Conservation (phyloP, 73 alveolate genomes). For the Uronychia binucleata region DNA sequence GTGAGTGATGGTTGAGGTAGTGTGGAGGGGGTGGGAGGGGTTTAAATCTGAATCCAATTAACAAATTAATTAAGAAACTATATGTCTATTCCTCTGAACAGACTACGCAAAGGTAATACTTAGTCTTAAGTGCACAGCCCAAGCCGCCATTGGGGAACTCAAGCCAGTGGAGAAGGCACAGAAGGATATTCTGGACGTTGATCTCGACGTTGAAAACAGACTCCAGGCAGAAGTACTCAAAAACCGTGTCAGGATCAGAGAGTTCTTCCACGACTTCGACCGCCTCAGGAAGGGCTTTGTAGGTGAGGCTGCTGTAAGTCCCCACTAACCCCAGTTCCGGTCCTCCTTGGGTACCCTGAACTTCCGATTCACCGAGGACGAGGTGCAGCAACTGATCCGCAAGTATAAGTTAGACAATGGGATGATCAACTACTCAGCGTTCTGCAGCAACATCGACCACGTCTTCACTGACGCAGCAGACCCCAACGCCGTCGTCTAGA, state of each 20-base stretch:
- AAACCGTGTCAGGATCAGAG: conserved; percentile 83
- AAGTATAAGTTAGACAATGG: conserved; percentile 65
- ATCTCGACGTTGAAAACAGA: conserved; percentile 59
- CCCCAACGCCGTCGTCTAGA: conserved; percentile 44
- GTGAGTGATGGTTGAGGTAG: no score
- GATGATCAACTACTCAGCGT: conserved; percentile 63
- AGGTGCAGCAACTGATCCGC: conserved; percentile 57
- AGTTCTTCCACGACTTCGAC: conserved; percentile 91
- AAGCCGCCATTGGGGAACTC: background rate
- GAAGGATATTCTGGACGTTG: conserved; percentile 32
- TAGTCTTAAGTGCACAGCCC: no score
- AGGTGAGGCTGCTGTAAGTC: conserved; percentile 82
- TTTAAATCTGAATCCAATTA: no score
- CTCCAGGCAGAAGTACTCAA: conserved; percentile 74
- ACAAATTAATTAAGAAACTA: no score
- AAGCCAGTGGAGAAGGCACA: background rate
- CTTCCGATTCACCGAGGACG: conserved; percentile 67
- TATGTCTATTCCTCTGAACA: no score
- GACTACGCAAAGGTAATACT: no score
- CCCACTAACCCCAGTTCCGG: conserved; percentile 54
- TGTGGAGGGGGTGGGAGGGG: no score
- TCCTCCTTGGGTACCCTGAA: conserved; percentile 71
- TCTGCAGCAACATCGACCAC: conserved; percentile 69
- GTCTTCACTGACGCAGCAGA: conserved; percentile 57
- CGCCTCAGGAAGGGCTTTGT: conserved; percentile 93